A percentile compares a stretch with the other conserved stretches of the same genome.
These are phyloP conservation scores for Pontederia paniculata DNA, from an alignment of 176 grass and related monocot genomes.

Conservation along the genomic window DNA sequence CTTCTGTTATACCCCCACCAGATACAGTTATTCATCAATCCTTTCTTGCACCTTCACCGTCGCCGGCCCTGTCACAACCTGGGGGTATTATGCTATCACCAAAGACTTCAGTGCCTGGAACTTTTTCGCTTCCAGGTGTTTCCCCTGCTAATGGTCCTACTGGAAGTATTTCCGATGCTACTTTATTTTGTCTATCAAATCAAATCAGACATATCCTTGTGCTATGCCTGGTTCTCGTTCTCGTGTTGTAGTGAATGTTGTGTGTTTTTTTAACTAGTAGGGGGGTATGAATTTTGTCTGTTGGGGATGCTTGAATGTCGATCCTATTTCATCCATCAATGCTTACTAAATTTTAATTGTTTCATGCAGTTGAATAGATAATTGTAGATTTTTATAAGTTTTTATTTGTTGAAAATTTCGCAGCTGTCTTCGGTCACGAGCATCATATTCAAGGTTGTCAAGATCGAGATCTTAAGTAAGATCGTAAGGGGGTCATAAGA, in stretches of 20 bases:
- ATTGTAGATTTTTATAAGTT: too few relatives aligned
- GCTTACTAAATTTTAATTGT: background rate
- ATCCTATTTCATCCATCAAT: background rate
- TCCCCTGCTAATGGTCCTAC: slow-evolving; percentile 36
- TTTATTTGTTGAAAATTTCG: too few relatives aligned
- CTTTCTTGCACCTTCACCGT: slow-evolving; percentile 46
- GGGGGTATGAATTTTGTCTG: background rate
- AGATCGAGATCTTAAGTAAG: too few relatives aligned
- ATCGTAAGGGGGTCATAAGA: too few relatives aligned
- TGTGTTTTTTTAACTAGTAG: background rate
- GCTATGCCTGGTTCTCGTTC: slow-evolving; percentile 22
- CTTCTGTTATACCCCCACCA: slow-evolving; percentile 40
- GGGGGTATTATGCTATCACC: slow-evolving; percentile 51
- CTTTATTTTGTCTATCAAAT: background rate
- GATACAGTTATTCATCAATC: slow-evolving; percentile 38
- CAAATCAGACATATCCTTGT: slow-evolving; percentile 17
- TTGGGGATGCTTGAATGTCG: background rate
- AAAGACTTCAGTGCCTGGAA: slow-evolving; percentile 35
- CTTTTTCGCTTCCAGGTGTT: slow-evolving; percentile 36
- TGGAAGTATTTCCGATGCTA: slow-evolving; percentile 46
- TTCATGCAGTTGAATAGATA: background rate
- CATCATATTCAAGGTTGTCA: too few relatives aligned
- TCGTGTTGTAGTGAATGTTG: slow-evolving; percentile 11
- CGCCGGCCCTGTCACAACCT: slow-evolving; percentile 45
- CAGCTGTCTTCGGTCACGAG: too few relatives aligned